Conservation (phyloP, 192 early-diverging fungal genomes). For the Chytriomyces confervae region DNA sequence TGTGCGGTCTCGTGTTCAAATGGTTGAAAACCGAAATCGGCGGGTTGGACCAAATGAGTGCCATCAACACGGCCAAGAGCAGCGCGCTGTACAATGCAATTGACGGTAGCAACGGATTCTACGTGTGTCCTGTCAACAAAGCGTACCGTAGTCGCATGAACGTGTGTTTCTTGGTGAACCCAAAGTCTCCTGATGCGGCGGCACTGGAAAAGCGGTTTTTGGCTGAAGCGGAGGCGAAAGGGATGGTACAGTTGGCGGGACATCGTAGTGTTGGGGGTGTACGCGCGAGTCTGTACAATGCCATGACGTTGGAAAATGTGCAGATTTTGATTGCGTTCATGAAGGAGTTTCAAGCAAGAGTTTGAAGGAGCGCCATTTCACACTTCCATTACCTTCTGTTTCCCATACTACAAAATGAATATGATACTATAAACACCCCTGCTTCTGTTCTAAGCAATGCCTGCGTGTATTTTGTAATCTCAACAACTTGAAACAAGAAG, state of each 20-base stretch:
- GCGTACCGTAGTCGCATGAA: constrained; percentile 85
- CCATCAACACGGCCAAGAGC: constrained; percentile 72
- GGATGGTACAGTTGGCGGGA: constrained; percentile 91
- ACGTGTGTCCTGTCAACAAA: constrained; percentile 67
- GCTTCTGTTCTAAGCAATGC: no score
- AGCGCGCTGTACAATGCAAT: constrained; percentile 71
- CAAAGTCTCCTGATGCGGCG: constrained; percentile 27
- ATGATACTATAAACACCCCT: no score
- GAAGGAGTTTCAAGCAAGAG: constrained; percentile 77
- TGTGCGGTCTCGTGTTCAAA: constrained; percentile 89
- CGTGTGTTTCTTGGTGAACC: constrained; percentile 78
- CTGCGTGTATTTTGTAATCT: no score
- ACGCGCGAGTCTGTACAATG: constrained; percentile 90
- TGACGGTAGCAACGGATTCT: constrained; percentile 69
- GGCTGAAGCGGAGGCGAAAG: constrained; percentile 73
- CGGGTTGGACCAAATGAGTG: constrained; percentile 71
- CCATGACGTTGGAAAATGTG: constrained; percentile 84
- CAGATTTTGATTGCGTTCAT: constrained; percentile 79
- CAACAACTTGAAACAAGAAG: no score
- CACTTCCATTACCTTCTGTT: no score
- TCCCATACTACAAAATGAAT: no score
- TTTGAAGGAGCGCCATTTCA: constrained; percentile 42
- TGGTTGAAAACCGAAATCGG: constrained; percentile 70
- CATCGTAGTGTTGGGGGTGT: constrained; percentile 96
- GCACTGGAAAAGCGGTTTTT: constrained; percentile 85